Conservation (phyloP, 2,329 filamentous ascomycete genomes). For the Fusarium sublunatum region DNA sequence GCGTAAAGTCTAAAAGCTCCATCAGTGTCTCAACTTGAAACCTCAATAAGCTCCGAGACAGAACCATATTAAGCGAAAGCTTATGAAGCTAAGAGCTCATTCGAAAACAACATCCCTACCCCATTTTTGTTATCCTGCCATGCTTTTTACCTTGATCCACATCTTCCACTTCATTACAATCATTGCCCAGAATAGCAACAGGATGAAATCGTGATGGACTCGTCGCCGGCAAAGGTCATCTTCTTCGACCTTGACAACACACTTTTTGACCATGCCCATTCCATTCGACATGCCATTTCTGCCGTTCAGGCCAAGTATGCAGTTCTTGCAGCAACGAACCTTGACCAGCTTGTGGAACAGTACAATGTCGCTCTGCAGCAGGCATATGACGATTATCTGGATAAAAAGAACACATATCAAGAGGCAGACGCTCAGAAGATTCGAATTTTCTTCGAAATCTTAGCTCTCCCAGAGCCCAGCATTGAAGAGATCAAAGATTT, state of each 20-base stretch:
- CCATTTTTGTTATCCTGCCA: no score
- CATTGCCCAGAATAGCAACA: not conserved
- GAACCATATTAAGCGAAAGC: no score
- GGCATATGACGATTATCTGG: constrained; percentile 7
- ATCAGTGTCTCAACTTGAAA: no score
- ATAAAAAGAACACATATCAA: not conserved
- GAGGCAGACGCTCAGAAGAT: not conserved
- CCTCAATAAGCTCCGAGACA: no score
- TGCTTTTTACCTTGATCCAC: no score
- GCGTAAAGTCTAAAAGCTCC: no score
- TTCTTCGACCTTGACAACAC: constrained; percentile 28
- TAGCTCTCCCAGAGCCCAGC: not conserved
- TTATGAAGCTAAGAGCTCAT: no score
- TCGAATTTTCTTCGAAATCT: not conserved
- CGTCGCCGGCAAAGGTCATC: not conserved
- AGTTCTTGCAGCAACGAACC: fast-evolving
- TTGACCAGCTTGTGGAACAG: not conserved
- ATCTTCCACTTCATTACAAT: not conserved
- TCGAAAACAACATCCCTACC: no score
- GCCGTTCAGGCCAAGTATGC: not conserved
- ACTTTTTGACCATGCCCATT: constrained; percentile 15
- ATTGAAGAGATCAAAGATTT: not conserved
- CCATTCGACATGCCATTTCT: not conserved
- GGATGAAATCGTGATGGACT: not conserved
- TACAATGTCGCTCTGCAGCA: constrained; percentile 8